Evolutionary conservation across 495 filamentous ascomycete genomes (phyloP).

Genomic region (Acidomyces sp.): DNA sequence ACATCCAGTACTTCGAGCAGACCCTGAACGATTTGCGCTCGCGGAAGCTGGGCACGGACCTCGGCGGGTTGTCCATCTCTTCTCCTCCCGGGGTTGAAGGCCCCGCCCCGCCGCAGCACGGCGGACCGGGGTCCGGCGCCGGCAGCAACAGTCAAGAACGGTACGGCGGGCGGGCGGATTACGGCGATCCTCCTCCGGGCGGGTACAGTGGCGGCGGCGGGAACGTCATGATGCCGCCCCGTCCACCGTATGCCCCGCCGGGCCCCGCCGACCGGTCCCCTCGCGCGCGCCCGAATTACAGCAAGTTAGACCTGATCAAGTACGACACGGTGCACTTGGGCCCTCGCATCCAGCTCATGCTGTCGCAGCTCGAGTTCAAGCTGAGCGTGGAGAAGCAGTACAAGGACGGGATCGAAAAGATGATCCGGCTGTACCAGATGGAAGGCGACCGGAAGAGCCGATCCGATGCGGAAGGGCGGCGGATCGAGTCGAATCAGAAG

Average conservation of each 20-base stretch:
- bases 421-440: slow-evolving; percentile 94
- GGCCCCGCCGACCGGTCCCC: slow-evolving; percentile 55
- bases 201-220: slow-evolving; percentile 42
- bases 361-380: slow-evolving; percentile 98
- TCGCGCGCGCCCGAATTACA: slow-evolving; percentile 75
- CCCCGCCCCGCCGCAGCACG: slow-evolving; percentile 33
- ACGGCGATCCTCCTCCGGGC: slow-evolving; percentile 40
- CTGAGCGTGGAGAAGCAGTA: slow-evolving; percentile 98
- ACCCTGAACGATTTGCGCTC: slow-evolving; percentile 77
- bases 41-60: slow-evolving; percentile 52
- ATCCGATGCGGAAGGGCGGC: slow-evolving; percentile 74
- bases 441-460: slow-evolving; percentile 96
- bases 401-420: slow-evolving; percentile 98
- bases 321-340: slow-evolving; percentile 93
- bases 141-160: slow-evolving; percentile 27
- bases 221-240: slow-evolving; percentile 67
- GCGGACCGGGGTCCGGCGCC: slow-evolving; percentile 21
- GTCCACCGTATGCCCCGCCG: slow-evolving; percentile 65
- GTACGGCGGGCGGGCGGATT: slow-evolving; percentile 35
- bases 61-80: slow-evolving; percentile 47
- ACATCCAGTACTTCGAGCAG: slow-evolving; percentile 88
- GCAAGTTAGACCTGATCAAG: slow-evolving; percentile 97
- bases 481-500: slow-evolving; percentile 93
- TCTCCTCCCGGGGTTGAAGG: slow-evolving; percentile 36
- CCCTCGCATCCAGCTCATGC: slow-evolving; percentile 96